Evolutionary conservation across 164 flowering plant species (phyloP), one percentile per base, ranked within the genome.

Genomic region (Berberis thunbergii): DNA sequence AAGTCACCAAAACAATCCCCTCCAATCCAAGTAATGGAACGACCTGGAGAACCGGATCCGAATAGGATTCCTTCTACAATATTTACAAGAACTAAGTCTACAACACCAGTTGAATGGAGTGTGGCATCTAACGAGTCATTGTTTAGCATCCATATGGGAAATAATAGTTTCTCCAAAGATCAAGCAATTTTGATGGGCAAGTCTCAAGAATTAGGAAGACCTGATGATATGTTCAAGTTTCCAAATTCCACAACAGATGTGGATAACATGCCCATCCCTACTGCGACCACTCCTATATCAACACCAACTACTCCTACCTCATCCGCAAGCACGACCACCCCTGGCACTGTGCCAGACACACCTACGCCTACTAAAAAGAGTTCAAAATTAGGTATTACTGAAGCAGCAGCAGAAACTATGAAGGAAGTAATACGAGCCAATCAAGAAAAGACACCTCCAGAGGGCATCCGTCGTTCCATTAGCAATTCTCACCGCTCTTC

Each of bases 101-200:
- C 74, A 4, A 59, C 81, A 1, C 80, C 85, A 4, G 49, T 67
- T 67, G 96, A 91, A 2, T 90, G 97, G 98, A 90, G 98, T 69
- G 67, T 69, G 43, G 84, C 91, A 53, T 90, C 98, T 6, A 88
- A 86, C 50, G 98, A 94, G n/a, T 90, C 96, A 10, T 61, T 88
- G 64, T 94, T 90, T 75, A 94, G 98, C 73, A 77, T 90, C 67
- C 87, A 84, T 41, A 60, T 78, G 9, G 92, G 87, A 57, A 81
- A 81, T 71, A 75, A 61, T 7, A 90, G 96, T 70, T 86, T 88
- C 74, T 76, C 81, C n/a, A 82, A 75, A 66, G 89, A 92, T 45
- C 79, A 82, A 41, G 44, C 67, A 9, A 13, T 74, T 41, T 57
- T 73, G 52, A 46, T 79, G 59, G 79, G 75, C 2, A 84, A 45